These are phyloP conservation scores for Aspergillus fischeri DNA, from an alignment of 2,329 filamentous ascomycete genomes.

Conservation along the genomic window DNA sequence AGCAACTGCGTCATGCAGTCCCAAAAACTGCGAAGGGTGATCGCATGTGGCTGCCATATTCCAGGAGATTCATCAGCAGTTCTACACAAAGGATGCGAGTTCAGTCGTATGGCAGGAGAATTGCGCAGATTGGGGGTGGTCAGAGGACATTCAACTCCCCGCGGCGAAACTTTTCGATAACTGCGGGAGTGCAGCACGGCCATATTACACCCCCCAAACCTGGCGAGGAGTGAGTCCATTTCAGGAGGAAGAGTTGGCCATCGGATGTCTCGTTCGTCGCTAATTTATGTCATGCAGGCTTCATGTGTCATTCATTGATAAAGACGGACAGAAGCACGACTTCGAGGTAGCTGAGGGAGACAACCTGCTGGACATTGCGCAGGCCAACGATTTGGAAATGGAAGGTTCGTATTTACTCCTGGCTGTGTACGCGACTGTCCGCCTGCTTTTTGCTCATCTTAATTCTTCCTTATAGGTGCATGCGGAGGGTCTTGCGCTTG, in stretches of 20 bases:
- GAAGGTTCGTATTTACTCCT: conserved; percentile 57
- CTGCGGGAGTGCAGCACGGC: conserved; percentile 61
- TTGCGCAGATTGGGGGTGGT: neutral
- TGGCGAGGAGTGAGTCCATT: conserved; percentile 74
- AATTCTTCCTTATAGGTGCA: conserved; percentile 53
- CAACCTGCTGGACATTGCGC: conserved; percentile 92
- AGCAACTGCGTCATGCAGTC: conserved; percentile 44
- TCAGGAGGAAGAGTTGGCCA: neutral
- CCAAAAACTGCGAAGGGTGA: conserved; percentile 59
- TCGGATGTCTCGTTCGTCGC: neutral
- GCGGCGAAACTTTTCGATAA: conserved; percentile 61
- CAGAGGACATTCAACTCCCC: conserved; percentile 21
- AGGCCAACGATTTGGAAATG: conserved; percentile 95
- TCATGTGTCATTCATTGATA: conserved; percentile 88
- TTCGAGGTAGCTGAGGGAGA: conserved; percentile 80
- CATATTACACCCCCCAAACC: conserved; percentile 80
- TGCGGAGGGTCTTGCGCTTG: conserved; percentile 93
- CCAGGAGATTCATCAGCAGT: conserved; percentile 26
- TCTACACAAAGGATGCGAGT: conserved; percentile 17
- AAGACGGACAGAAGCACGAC: conserved; percentile 71
- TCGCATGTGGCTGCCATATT: conserved; percentile 22
- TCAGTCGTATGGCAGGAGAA: neutral
- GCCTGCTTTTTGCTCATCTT: neutral
- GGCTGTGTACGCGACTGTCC: no score
- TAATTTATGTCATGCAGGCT: conserved; percentile 51